A percentile compares a stretch with the other conserved stretches of the same genome.
phyloP scores from a whole-genome alignment of 1,139 yeast species.

The Lodderomyces margitis region DNA sequence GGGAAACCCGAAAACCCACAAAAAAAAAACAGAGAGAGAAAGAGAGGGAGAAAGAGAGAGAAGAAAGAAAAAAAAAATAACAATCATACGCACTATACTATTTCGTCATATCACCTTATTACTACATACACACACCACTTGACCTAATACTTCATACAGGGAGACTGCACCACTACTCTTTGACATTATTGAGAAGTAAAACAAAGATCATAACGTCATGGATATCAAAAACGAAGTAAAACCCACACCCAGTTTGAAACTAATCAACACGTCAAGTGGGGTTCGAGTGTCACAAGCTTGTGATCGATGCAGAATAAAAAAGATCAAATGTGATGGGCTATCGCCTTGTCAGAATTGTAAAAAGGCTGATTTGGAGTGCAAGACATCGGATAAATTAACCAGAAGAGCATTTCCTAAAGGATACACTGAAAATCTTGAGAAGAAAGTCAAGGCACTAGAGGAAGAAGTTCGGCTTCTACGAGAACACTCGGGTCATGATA shows the following conservation, averaged over 20 bases:
- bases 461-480: slow-evolving; percentile 50
- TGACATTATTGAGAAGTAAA: not conserved
- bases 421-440: slow-evolving; percentile 71
- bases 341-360: slow-evolving; percentile 69
- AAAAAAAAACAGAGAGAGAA: no score
- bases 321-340: slow-evolving; percentile 73
- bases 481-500: slow-evolving; percentile 5
- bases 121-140: no score
- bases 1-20: no score
- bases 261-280: slow-evolving; percentile 41
- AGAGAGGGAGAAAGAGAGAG: no score
- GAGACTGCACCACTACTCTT: no score
- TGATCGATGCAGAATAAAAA: slow-evolving; percentile 73
- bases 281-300: slow-evolving; percentile 72
- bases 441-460: slow-evolving; percentile 57
- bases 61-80: no score
- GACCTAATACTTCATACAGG: no score
- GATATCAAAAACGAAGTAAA: not conserved
- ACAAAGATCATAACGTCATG: not conserved
- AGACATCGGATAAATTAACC: slow-evolving; percentile 68
- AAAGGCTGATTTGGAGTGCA: slow-evolving; percentile 63
- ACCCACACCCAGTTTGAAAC: slow-evolving; percentile 30
- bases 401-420: slow-evolving; percentile 76
- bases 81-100: no score
- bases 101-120: no score